Evolutionary conservation across 805 yeast species (phyloP).

Genomic region (Candida patagonica): DNA sequence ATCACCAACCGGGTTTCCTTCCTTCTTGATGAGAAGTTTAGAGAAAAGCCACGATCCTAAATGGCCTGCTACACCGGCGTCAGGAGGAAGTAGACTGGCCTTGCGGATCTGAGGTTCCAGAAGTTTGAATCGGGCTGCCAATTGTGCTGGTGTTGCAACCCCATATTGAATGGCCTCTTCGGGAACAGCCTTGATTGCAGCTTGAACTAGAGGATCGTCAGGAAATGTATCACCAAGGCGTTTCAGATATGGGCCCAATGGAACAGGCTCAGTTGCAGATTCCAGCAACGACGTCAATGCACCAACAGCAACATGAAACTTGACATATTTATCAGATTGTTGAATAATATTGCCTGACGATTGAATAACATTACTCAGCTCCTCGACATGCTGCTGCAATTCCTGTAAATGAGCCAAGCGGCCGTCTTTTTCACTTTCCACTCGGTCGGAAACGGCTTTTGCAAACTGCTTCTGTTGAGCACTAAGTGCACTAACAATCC

Average conservation of each 20-base stretch:
- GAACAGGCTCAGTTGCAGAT: slow-evolving; percentile 30
- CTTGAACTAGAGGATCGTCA: slow-evolving; percentile 42
- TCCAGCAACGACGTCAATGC: slow-evolving; percentile 35
- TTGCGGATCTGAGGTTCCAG: slow-evolving; percentile 80
- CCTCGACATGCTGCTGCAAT: slow-evolving; percentile 48
- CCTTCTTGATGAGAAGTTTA: slow-evolving; percentile 62
- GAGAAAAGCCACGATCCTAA: slow-evolving; percentile 71
- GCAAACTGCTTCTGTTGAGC: slow-evolving; percentile 63
- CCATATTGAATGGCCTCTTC: slow-evolving; percentile 39
- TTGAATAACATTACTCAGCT: slow-evolving; percentile 35
- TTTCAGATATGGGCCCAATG: slow-evolving; percentile 28
- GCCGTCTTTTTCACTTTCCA: slow-evolving; percentile 70
- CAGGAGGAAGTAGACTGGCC: slow-evolving; percentile 83
- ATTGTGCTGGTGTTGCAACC: slow-evolving; percentile 67
- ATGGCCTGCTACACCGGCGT: slow-evolving; percentile 93
- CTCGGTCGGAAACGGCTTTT: slow-evolving; percentile 43
- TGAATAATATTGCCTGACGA: slow-evolving; percentile 32
- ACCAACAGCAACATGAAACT: slow-evolving; percentile 37
- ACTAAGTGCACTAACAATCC: slow-evolving; percentile 54
- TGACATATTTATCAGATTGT: slow-evolving; percentile 32
- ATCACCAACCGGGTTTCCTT: slow-evolving; percentile 69
- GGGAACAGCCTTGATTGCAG: slow-evolving; percentile 42
- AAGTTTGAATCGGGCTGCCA: slow-evolving; percentile 68
- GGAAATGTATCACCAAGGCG: slow-evolving; percentile 30
- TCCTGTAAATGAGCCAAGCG: slow-evolving; percentile 62